Evolutionary conservation across 441 rosid genomes (phyloP), one percentile per base, ranked within the genome.

Genomic region (Manihot esculenta): DNA sequence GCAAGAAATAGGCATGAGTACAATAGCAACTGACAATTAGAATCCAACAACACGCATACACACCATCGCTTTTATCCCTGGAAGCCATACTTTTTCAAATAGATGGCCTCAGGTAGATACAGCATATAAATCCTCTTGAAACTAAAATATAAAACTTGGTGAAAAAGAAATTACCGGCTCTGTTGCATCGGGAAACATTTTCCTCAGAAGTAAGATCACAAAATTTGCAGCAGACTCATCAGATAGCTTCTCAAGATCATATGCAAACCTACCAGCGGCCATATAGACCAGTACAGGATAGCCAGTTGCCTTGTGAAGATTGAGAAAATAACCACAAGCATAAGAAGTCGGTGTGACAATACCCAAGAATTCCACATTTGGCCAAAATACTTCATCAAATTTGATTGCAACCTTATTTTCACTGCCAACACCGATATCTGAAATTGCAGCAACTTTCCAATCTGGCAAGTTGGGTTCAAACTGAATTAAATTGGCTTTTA

Each of bases 241-340:
- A 7, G 96, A 78, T 23, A 86, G 85, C 81, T 87, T 80, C 81
- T 92, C 96, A 0, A 92, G 84, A 78, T 90, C 90, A 44, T 77
- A 51, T 2, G 97, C 96, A 70, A 87, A 84, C 70, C 89, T 86
- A 33, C 97, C 94, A 12, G 97, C 93, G 55, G 90, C 90, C 97
- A 92, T 90, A 58, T 88, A 92, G 70, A 92, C 90, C 24, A 92
- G 97, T 47, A 92, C 91, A n/a, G 91, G 94, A 75, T 90, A 83
- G 30, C 96, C 94, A 4, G 94, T 92, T 42, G 97, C 94, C 78
- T 92, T 92, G 78, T 92, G 91, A 71, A 89, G 92, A 80, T 90
- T 92, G 69, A 92, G 90, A 72, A 92, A 89, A 77, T 92, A 92
- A 68, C 97, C 96, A 69, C 97, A 92, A 0, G 91, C 80, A 71